A percentile compares a stretch with the other conserved stretches of the same genome.
Evolutionary conservation across 2,329 filamentous ascomycete genomes (phyloP).

Genomic region (Claviceps sorghi): DNA sequence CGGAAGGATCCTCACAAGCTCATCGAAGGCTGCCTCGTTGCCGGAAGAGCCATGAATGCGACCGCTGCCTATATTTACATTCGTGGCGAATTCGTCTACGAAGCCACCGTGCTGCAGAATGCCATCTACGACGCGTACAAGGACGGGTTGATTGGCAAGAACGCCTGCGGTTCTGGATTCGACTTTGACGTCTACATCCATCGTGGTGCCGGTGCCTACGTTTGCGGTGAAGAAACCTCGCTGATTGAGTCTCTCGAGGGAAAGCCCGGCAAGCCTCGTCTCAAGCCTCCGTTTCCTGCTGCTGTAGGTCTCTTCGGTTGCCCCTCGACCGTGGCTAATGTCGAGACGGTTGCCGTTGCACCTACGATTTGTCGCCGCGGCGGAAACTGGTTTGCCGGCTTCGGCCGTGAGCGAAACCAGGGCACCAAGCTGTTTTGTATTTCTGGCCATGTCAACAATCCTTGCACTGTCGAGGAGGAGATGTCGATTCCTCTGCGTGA

Average conservation of each 20-base stretch:
- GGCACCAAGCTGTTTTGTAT: constrained; percentile 98
- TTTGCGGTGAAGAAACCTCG: constrained; percentile 96
- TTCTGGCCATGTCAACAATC: constrained; percentile 97
- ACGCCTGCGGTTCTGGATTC: constrained; percentile 91
- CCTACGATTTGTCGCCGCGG: constrained; percentile 92
- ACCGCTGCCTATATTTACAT: constrained; percentile 99
- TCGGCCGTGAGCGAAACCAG: constrained; percentile 89
- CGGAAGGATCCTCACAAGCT: constrained; percentile 99
- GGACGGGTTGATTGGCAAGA: constrained; percentile 91
- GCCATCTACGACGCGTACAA: constrained; percentile 97
- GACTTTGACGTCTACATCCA: constrained; percentile 97
- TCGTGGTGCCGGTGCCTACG: constrained; percentile 92
- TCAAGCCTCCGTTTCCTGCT: constrained; percentile 97
- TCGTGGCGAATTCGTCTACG: constrained; percentile 93
- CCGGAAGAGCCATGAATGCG: constrained; percentile 96
- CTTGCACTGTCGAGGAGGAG: constrained; percentile 94
- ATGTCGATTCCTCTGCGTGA: constrained; percentile 96
- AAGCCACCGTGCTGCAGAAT: constrained; percentile 81
- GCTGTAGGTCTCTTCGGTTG: constrained; percentile 96
- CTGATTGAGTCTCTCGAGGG: constrained; percentile 96
- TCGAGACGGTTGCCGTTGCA: constrained; percentile 90
- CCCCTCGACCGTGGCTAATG: constrained; percentile 94
- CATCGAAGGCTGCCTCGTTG: constrained; percentile 88
- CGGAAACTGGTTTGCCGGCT: constrained; percentile 80
- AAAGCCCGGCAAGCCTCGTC: constrained; percentile 93